Conservation (phyloP, 352 stramenopile genomes). For the Phytophthora megakarya region DNA sequence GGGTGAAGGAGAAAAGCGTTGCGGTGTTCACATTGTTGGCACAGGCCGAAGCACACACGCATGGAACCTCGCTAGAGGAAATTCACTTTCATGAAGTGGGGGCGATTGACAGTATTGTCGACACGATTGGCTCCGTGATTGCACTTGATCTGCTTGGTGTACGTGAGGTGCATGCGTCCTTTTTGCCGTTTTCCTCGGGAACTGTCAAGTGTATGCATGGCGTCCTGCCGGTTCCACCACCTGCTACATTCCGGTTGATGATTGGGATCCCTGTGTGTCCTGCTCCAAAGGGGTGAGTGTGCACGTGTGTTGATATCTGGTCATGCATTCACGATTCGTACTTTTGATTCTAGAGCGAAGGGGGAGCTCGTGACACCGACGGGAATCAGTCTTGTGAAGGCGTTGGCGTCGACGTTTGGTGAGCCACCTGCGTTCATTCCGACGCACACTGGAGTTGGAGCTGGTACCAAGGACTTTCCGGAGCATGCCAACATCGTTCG, state of each 20-base stretch:
- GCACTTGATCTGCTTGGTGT: constrained; percentile 93
- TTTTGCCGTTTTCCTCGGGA: constrained; percentile 91
- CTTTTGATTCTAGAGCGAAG: constrained; percentile 45
- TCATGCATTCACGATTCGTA: background rate
- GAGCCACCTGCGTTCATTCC: constrained; percentile 79
- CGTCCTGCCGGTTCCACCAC: constrained; percentile 94
- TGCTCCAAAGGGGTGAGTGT: constrained; percentile 77
- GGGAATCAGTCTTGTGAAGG: constrained; percentile 94
- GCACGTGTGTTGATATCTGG: background rate
- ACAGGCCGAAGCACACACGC: constrained; percentile 93
- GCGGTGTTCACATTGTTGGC: constrained; percentile 92
- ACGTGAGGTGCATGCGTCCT: constrained; percentile 83
- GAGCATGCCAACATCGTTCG: constrained; percentile 92
- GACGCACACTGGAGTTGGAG: constrained; percentile 77
- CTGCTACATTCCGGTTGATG: constrained; percentile 95
- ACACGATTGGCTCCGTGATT: constrained; percentile 95
- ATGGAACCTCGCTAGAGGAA: constrained; percentile 91
- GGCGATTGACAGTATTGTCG: constrained; percentile 96
- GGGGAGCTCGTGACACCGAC: constrained; percentile 97
- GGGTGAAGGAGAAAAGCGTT: constrained; percentile 91
- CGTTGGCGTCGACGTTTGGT: constrained; percentile 74
- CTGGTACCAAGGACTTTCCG: constrained; percentile 90
- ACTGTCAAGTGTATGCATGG: constrained; percentile 96
- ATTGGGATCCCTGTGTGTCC: constrained; percentile 93
- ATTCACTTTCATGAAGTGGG: constrained; percentile 99